A percentile compares a stretch with the other conserved stretches of the same genome.
phyloP scores from a whole-genome alignment of 164 flowering plant species.

The Protea cynaroides region DNA sequence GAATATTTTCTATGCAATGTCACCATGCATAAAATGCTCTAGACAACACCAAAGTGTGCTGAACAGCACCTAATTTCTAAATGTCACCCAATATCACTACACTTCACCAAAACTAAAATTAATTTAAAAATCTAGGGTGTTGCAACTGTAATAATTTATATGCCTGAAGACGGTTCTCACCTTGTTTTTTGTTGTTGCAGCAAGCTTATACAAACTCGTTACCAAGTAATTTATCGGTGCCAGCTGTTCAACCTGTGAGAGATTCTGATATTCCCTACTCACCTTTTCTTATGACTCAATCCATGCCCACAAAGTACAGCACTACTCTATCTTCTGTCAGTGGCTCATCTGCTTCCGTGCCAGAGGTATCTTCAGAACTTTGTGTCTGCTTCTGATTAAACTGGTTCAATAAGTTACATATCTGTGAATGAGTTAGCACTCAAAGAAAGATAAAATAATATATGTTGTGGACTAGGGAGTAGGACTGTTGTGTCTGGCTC shows the following conservation, averaged over 20 bases:
- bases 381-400: neutral
- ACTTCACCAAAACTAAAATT: no score
- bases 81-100: no score
- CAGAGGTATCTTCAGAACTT: conserved; percentile 52
- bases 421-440: neutral
- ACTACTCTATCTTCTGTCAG: conserved; percentile 51
- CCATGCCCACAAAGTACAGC: conserved; percentile 68
- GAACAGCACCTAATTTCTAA: no score
- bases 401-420: neutral
- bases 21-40: no score
- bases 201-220: conserved; percentile 70
- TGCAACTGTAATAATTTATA: no score
- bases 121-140: no score
- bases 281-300: conserved; percentile 61
- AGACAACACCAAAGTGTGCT: no score
- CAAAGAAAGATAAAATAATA: neutral
- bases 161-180: neutral
- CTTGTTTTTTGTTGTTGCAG: conserved; percentile 18
- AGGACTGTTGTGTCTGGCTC: no score
- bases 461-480: no score
- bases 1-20: no score
- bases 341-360: conserved; percentile 56
- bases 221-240: conserved; percentile 57
- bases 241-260: conserved; percentile 52
- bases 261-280: conserved; percentile 76